Percentiles rank a stretch among this genome's conserved stretches.
Conservation (phyloP, 2,329 filamentous ascomycete genomes). For the Herpotrichia juniperi region DNA sequence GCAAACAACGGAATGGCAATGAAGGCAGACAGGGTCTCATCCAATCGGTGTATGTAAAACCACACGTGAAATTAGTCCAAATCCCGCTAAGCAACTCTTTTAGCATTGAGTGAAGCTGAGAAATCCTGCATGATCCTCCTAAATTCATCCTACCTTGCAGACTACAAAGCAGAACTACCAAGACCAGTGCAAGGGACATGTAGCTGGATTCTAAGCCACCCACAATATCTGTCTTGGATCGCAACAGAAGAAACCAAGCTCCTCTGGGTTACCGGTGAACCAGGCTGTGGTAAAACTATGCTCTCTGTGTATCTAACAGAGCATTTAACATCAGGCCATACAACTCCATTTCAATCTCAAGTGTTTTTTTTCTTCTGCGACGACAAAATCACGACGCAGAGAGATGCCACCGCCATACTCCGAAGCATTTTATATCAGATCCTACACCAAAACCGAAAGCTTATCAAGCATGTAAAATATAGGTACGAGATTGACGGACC, state of each 20-base stretch:
- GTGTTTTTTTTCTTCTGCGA: constrained; percentile 45
- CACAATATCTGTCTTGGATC: constrained; percentile 38
- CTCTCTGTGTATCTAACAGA: constrained; percentile 43
- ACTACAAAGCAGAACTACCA: constrained; percentile 38
- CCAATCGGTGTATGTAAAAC: constrained; percentile 22
- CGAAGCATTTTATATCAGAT: constrained; percentile 46
- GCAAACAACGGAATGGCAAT: constrained; percentile 13
- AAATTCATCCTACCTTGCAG: constrained; percentile 32
- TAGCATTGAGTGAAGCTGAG: constrained; percentile 43
- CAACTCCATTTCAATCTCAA: constrained; percentile 9
- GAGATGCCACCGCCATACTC: constrained; percentile 44
- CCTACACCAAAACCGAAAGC: constrained; percentile 33
- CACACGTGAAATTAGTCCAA: not conserved
- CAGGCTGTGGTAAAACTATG: constrained; percentile 48
- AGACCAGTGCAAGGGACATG: constrained; percentile 44
- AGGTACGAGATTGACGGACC: constrained; percentile 38
- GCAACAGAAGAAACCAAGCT: constrained; percentile 31
- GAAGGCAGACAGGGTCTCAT: constrained; percentile 13
- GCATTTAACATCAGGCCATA: constrained; percentile 24
- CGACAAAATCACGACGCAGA: constrained; percentile 43
- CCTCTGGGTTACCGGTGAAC: constrained; percentile 47
- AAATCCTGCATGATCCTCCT: constrained; percentile 41
- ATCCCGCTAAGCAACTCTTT: constrained; percentile 14
- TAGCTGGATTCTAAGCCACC: constrained; percentile 42
- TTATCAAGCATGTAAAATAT: constrained; percentile 41